These are phyloP conservation scores for Blastocystis sp. DNA, from an alignment of 352 stramenopile genomes.

Conservation along the genomic window DNA sequence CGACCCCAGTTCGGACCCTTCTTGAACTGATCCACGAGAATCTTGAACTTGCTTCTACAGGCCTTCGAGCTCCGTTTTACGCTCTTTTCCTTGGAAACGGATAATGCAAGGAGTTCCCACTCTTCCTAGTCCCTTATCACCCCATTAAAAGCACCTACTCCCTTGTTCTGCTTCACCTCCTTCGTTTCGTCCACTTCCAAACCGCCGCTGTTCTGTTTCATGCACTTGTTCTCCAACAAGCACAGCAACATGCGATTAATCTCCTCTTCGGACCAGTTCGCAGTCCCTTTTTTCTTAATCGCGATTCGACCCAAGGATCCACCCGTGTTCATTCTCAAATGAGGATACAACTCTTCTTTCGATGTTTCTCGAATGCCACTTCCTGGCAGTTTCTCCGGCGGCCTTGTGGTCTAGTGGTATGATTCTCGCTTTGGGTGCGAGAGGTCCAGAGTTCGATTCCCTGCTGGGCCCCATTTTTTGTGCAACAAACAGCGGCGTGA, in stretches of 20 bases:
- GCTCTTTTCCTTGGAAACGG: background rate
- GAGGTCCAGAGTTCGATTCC: conserved; percentile 70
- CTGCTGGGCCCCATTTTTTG: conserved; percentile 64
- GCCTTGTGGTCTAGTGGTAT: conserved; percentile 70
- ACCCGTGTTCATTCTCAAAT: background rate
- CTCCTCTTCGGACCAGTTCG: conserved; percentile 14
- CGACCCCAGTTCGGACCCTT: background rate
- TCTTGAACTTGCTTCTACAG: conserved; percentile 8
- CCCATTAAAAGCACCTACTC: background rate
- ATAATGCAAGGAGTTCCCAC: background rate
- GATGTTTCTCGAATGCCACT: background rate
- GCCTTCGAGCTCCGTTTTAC: conserved; percentile 7
- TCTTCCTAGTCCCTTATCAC: background rate
- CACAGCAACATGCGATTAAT: background rate
- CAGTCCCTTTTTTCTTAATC: background rate
- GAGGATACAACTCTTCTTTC: background rate
- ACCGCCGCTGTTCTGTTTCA: background rate
- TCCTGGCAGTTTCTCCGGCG: background rate
- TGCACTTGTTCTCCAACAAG: conserved; percentile 3
- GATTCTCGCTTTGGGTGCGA: conserved; percentile 70
- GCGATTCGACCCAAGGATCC: background rate
- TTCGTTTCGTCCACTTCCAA: background rate
- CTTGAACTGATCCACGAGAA: conserved; percentile 16
- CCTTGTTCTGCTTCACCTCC: conserved; percentile 1
- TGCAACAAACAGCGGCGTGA: no score